Percentiles rank a stretch among this genome's conserved stretches.
phyloP scores from a whole-genome alignment of 202 grass and related monocot genomes.

The Alloteropsis angusta region DNA sequence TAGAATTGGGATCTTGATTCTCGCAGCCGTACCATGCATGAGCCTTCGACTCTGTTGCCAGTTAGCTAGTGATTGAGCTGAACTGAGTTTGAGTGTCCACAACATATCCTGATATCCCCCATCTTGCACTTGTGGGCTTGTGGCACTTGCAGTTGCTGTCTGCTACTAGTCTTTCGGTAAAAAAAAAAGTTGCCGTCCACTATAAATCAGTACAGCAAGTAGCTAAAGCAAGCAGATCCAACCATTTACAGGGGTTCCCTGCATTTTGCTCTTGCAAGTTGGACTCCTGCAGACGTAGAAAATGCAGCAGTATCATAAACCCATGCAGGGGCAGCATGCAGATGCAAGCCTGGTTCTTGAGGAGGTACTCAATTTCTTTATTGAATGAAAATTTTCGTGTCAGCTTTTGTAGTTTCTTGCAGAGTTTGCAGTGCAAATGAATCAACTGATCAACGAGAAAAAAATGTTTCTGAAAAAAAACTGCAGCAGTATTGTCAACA shows the following conservation, averaged over 20 bases:
- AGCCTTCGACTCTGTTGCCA: slow-evolving; percentile 10
- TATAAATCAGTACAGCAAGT: slow-evolving; percentile 12
- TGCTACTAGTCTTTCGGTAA: too few species aligned
- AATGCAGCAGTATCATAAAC: slow-evolving; percentile 8
- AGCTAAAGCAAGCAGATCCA: slow-evolving; percentile 22
- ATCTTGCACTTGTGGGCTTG: neutral
- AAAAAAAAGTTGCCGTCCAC: neutral
- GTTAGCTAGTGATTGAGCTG: neutral
- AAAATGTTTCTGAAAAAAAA: neutral
- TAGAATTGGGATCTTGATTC: slow-evolving; percentile 20
- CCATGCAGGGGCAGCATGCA: neutral
- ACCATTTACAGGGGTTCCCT: neutral
- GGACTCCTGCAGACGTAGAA: neutral
- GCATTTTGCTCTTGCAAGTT: slow-evolving; percentile 2
- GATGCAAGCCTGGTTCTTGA: neutral
- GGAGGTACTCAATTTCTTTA: neutral
- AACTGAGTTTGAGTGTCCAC: slow-evolving; percentile 21
- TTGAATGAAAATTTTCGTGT: neutral
- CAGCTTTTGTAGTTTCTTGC: slow-evolving; percentile 10
- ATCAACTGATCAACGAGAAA: neutral
- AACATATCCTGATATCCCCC: neutral
- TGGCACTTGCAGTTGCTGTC: neutral
- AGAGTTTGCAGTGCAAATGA: neutral
- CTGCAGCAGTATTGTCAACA: neutral
- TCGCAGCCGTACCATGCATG: neutral